Conservation (phyloP, 2,329 filamentous ascomycete genomes). For the Cladosporium velox region DNA sequence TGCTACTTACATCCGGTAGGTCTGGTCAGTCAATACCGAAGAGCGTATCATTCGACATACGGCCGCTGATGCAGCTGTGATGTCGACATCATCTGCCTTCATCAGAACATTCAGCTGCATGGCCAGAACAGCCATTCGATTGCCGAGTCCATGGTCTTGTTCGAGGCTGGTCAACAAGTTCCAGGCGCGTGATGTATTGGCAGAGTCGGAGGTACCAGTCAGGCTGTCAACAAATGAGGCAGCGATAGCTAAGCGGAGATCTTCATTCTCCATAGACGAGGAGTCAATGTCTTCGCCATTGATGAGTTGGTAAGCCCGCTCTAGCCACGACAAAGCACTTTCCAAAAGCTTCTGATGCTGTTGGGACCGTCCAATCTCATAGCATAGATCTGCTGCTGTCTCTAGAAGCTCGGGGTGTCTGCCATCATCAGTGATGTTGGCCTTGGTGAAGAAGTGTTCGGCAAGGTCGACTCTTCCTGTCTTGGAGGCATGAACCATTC, state of each 20-base stretch:
- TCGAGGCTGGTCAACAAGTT: constrained; percentile 64
- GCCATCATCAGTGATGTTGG: constrained; percentile 38
- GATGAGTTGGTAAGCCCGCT: constrained; percentile 64
- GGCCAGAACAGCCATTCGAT: constrained; percentile 62
- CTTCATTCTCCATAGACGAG: constrained; percentile 60
- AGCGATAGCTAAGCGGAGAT: constrained; percentile 67
- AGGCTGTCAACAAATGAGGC: constrained; percentile 49
- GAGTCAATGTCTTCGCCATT: constrained; percentile 56
- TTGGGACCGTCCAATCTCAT: constrained; percentile 68
- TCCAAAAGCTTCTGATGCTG: constrained; percentile 54
- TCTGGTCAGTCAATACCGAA: constrained; percentile 61
- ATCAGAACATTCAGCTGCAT: constrained; percentile 69
- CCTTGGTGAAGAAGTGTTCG: constrained; percentile 72
- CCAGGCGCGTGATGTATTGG: constrained; percentile 55
- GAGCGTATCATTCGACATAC: constrained; percentile 63
- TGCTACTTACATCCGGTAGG: constrained; percentile 58
- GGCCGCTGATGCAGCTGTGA: constrained; percentile 49
- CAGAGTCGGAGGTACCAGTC: constrained; percentile 43
- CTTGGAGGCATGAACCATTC: constrained; percentile 73
- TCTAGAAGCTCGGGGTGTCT: constrained; percentile 51
- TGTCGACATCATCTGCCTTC: constrained; percentile 40
- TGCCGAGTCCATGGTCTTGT: constrained; percentile 61
- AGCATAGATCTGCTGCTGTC: constrained; percentile 66
- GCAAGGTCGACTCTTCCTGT: constrained; percentile 73
- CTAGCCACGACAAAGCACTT: constrained; percentile 70